These are phyloP conservation scores for Akanthomyces dipterigenus DNA, from an alignment of 2,329 filamentous ascomycete genomes.

Conservation along the genomic window DNA sequence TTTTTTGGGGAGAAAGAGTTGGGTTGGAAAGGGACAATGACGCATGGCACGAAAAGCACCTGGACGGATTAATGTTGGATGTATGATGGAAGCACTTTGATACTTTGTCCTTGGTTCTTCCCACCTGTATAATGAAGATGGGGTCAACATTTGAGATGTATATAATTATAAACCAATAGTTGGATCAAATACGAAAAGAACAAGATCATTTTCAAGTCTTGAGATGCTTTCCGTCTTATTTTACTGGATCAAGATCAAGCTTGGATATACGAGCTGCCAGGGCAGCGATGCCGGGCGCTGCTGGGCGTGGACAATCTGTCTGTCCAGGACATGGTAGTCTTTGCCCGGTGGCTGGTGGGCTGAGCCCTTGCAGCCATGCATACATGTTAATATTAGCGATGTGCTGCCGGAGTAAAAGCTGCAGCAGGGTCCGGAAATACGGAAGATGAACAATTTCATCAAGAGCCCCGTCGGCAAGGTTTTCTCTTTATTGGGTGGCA, in stretches of 20 bases:
- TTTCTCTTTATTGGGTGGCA: too few relatives aligned
- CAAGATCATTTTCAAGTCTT: background rate
- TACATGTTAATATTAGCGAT: background rate
- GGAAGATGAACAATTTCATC: background rate
- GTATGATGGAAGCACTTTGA: constrained; percentile 7
- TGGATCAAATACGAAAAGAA: background rate
- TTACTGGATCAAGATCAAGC: background rate
- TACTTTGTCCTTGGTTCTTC: background rate
- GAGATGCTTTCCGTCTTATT: background rate
- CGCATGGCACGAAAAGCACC: constrained; percentile 2
- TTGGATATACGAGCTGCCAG: too few relatives aligned
- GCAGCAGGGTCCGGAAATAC: background rate
- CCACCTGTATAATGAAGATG: background rate
- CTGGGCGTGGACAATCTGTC: background rate
- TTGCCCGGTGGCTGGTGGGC: background rate
- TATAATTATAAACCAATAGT: background rate
- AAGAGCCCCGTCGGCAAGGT: background rate
- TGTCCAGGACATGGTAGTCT: background rate
- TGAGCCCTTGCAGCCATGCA: background rate
- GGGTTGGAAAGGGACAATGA: background rate
- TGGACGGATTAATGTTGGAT: constrained; percentile 11
- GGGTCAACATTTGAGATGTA: background rate
- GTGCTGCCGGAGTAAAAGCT: background rate
- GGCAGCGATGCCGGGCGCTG: background rate
- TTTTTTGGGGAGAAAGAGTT: background rate